Evolutionary conservation across 202 grass and related monocot genomes (phyloP).

Genomic region (Schoenoplectus triqueter): DNA sequence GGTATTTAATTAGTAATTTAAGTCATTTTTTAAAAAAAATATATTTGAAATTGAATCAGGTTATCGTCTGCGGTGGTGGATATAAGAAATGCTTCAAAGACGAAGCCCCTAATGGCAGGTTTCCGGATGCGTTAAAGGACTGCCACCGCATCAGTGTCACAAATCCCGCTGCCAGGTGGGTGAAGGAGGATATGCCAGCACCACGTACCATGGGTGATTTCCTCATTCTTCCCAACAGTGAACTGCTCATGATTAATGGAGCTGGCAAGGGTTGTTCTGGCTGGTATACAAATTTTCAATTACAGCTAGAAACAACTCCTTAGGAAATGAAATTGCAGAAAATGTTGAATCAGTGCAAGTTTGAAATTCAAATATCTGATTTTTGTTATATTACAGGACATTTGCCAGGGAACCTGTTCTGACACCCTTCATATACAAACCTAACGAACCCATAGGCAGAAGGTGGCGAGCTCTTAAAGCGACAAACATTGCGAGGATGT

Average conservation of each 20-base stretch:
- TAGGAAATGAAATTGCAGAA: not conserved
- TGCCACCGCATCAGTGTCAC: slow-evolving; percentile 64
- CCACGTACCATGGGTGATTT: slow-evolving; percentile 83
- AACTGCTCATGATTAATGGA: slow-evolving; percentile 77
- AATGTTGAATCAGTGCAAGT: not conserved
- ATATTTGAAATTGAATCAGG: slow-evolving; percentile 36
- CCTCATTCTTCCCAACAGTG: slow-evolving; percentile 76
- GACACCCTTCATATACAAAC: slow-evolving; percentile 70
- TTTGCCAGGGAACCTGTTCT: slow-evolving; percentile 56
- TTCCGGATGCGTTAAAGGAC: slow-evolving; percentile 48
- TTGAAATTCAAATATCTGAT: not conserved
- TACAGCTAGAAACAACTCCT: not conserved
- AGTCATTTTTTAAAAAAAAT: too few species aligned
- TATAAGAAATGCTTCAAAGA: slow-evolving; percentile 54
- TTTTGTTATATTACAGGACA: slow-evolving; percentile 13
- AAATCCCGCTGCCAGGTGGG: slow-evolving; percentile 47
- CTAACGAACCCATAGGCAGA: not conserved
- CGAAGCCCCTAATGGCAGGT: slow-evolving; percentile 40
- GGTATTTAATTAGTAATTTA: too few species aligned
- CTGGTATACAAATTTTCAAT: slow-evolving; percentile 46
- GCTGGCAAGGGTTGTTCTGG: slow-evolving; percentile 66
- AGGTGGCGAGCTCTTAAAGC: slow-evolving; percentile 56
- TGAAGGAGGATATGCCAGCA: slow-evolving; percentile 62
- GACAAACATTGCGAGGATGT: slow-evolving; percentile 61
- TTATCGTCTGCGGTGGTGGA: slow-evolving; percentile 75